Evolutionary conservation across 495 filamentous ascomycete species (phyloP).

Genomic region (Aspergillus egyptiacus): DNA sequence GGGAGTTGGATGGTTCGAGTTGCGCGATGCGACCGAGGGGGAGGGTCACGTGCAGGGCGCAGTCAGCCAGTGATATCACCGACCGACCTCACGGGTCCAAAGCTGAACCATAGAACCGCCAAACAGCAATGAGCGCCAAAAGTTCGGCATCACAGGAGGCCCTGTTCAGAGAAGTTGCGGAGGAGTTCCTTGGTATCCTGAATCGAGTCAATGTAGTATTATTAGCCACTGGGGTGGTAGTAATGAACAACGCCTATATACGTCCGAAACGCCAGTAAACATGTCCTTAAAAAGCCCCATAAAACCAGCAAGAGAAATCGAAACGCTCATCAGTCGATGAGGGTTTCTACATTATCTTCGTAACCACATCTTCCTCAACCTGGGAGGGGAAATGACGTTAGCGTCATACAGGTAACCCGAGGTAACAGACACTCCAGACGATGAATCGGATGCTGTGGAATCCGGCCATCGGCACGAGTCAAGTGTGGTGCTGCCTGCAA

Average conservation of each 20-base stretch:
- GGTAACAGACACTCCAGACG: not conserved
- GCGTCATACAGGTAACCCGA: slow-evolving; percentile 19
- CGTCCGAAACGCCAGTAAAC: slow-evolving; percentile 23
- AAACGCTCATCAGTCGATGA: slow-evolving; percentile 19
- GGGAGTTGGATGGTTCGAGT: slow-evolving; percentile 5
- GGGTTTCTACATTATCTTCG: slow-evolving; percentile 81
- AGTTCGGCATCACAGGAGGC: slow-evolving; percentile 16
- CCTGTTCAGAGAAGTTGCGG: slow-evolving; percentile 26
- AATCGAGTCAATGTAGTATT: slow-evolving; percentile 20
- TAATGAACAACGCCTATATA: slow-evolving; percentile 31
- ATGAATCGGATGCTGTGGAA: not conserved
- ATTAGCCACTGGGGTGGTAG: slow-evolving; percentile 30
- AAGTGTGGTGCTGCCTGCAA: not conserved
- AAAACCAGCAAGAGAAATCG: slow-evolving; percentile 24
- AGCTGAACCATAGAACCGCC: slow-evolving; percentile 19
- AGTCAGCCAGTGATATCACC: slow-evolving; percentile 40
- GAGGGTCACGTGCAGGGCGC: slow-evolving; percentile 31
- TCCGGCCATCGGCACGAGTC: not conserved
- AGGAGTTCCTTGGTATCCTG: slow-evolving; percentile 31
- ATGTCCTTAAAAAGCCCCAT: slow-evolving; percentile 13
- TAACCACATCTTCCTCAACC: slow-evolving; percentile 91
- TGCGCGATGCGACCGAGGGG: slow-evolving; percentile 28
- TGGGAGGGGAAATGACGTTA: slow-evolving; percentile 58
- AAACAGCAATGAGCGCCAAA: not conserved
- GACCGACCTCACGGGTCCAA: slow-evolving; percentile 37